Evolutionary conservation across 208 protist species (phyloP), one percentile per base, ranked within the genome.

Genomic region (Acanthamoeba divionensis): DNA sequence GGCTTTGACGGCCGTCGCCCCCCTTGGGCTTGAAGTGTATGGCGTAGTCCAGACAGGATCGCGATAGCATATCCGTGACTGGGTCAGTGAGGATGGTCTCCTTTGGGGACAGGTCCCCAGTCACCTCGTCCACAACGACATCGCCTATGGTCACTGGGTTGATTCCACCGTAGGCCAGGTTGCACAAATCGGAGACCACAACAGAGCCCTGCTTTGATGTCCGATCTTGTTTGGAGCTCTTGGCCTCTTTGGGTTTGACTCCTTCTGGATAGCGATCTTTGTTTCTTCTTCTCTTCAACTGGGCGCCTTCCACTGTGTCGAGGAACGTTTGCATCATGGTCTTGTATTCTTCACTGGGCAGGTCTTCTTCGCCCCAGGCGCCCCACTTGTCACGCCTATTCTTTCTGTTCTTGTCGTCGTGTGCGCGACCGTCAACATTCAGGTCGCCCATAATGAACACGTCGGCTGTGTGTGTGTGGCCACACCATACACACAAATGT

Each of bases 91-190:
- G 15, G 36, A 41, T 29, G 21, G 75, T 86, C 29, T 86, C 75
- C 3, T 36, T 12, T 9, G 75, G 75, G 4, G n/a, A 24, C 52
- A 60, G 18, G 18, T n/a, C 52, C 18, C 52, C n/a, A n/a, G n/a
- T n/a, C 18, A 60, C 18, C 52, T 60, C 52, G 18, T 9, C 29
- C 50, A 86, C 54, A 4, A 8, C 47, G 12, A 86, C 75, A 36
- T 86, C 75, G 75, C 54, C 54, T 48, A 86, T 86, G 29, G 75
- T 86, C 26, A 86, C 75, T 1, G 75, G 75, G 29, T 86, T 57
- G 31, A 86, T 24, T 12, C 75, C 75, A 18, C 50, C 50, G 54
- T 86, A 54, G 50, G 52, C 54, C 54, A 67, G 54, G 18, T 60
- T 60, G 18, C 18, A 60, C 52, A 60, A 60, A n/a, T n/a, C n/a